A percentile compares a stretch with the other conserved stretches of the same genome.
These are phyloP conservation scores for Pichia inconspicua DNA, from an alignment of 1,139 yeast species.

Conservation along the genomic window DNA sequence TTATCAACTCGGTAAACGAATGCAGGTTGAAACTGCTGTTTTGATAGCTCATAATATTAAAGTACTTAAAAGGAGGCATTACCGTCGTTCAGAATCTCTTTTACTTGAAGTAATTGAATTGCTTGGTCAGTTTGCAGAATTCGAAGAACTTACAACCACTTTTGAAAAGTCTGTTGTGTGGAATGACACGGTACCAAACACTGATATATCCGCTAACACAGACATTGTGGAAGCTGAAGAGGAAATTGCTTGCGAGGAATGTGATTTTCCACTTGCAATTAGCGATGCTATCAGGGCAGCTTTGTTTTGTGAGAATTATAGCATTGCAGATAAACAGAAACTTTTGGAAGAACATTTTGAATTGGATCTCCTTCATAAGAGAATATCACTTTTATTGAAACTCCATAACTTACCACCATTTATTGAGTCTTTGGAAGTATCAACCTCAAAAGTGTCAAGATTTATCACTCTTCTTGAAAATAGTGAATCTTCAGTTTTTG, in stretches of 20 bases:
- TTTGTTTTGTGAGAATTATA: conserved; percentile 7
- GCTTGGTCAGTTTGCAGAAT: conserved; percentile 12
- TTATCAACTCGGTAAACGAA: conserved; percentile 10
- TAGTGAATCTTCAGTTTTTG: neutral
- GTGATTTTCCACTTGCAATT: neutral
- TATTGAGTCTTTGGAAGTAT: conserved; percentile 17
- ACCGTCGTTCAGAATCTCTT: conserved; percentile 16
- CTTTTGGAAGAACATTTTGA: conserved; percentile 7
- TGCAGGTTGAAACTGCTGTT: conserved; percentile 23
- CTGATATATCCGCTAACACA: neutral
- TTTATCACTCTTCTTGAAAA: conserved; percentile 8
- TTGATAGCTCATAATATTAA: conserved; percentile 18
- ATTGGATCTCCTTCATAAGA: conserved; percentile 2
- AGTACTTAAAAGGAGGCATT: conserved; percentile 17
- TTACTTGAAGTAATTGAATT: conserved; percentile 11
- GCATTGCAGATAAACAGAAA: conserved; percentile 7
- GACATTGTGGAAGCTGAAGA: neutral
- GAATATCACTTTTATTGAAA: neutral
- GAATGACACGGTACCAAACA: too few relatives aligned
- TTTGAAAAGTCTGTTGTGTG: neutral
- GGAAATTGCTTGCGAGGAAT: conserved; percentile 6
- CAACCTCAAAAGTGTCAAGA: conserved; percentile 12
- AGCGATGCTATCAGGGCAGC: conserved; percentile 4
- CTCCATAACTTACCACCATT: conserved; percentile 11
- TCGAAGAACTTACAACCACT: neutral